A percentile compares a stretch with the other conserved stretches of the same genome.
Conservation (phyloP, 2,329 filamentous ascomycete genomes). For the Neocucurbitaria cava region DNA sequence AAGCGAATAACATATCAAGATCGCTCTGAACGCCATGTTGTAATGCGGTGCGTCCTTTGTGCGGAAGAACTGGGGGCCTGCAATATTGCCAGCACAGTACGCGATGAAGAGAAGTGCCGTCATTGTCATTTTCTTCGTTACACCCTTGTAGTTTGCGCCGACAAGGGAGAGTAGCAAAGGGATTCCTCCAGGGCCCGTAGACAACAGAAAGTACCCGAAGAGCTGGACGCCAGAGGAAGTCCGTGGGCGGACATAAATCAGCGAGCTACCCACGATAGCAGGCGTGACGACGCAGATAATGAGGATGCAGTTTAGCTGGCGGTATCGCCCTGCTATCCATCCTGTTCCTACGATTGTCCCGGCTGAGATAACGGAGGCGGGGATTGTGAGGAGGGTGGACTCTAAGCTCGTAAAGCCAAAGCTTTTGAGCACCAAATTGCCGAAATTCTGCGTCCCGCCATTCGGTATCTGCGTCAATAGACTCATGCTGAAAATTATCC, state of each 20-base stretch:
- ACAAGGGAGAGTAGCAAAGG: constrained; percentile 30
- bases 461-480: constrained; percentile 22
- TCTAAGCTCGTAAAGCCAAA: constrained; percentile 53
- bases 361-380: constrained; percentile 23
- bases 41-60: constrained; percentile 27
- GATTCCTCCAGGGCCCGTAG: constrained; percentile 25
- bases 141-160: constrained; percentile 33
- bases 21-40: constrained; percentile 23
- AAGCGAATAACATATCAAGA: constrained; percentile 44
- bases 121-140: constrained; percentile 50
- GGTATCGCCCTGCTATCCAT: constrained; percentile 20
- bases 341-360: constrained; percentile 19
- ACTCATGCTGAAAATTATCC: constrained; percentile 23
- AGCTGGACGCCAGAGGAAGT: constrained; percentile 24
- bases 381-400: constrained; percentile 39
- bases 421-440: constrained; percentile 52
- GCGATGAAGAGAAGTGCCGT: constrained; percentile 45
- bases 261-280: constrained; percentile 16
- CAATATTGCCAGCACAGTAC: constrained; percentile 43
- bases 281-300: constrained; percentile 20
- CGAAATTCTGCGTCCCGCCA: constrained; percentile 25
- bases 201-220: constrained; percentile 32
- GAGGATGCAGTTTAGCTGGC: constrained; percentile 21
- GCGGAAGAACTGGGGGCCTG: constrained; percentile 39
- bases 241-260: constrained; percentile 18